These are phyloP conservation scores for Triticum timopheevii DNA, from an alignment of 176 grass and related monocot species.

Conservation along the genomic window DNA sequence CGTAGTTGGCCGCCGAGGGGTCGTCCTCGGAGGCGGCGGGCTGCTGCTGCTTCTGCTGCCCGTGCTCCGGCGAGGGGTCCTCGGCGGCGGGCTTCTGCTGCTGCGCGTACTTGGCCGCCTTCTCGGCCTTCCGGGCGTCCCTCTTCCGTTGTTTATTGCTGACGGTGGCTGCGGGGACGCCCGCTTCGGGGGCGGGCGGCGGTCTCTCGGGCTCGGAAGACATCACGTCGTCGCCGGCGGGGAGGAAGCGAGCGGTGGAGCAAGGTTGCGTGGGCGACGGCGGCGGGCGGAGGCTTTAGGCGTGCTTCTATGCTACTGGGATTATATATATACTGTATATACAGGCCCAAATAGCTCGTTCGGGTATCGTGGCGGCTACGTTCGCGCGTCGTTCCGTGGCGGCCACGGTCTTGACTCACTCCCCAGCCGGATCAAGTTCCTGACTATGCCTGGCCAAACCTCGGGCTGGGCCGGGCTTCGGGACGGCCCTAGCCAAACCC, in stretches of 20 bases:
- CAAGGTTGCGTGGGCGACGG: background rate
- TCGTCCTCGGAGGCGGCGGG: background rate
- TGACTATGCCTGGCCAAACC: too few relatives aligned
- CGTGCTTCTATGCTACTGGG: too few relatives aligned
- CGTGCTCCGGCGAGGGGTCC: background rate
- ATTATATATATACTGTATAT: too few relatives aligned
- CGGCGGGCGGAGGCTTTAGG: too few relatives aligned
- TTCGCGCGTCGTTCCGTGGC: too few relatives aligned
- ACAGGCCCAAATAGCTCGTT: too few relatives aligned
- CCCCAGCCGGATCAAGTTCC: too few relatives aligned
- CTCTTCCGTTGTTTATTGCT: background rate
- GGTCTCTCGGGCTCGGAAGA: background rate
- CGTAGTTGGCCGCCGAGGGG: background rate
- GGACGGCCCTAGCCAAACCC: too few relatives aligned
- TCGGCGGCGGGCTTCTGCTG: background rate
- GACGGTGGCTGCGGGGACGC: background rate
- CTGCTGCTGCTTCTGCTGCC: background rate
- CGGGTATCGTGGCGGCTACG: too few relatives aligned
- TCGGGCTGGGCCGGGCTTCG: too few relatives aligned
- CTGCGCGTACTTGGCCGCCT: background rate
- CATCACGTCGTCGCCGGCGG: background rate
- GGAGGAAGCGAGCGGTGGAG: background rate
- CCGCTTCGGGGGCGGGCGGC: background rate
- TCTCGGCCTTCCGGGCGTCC: background rate
- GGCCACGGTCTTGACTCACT: too few relatives aligned